Base-by-base conservation (phyloP, 2,329 filamentous ascomycete species). In the Stagonosporopsis tanaceti region DNA sequence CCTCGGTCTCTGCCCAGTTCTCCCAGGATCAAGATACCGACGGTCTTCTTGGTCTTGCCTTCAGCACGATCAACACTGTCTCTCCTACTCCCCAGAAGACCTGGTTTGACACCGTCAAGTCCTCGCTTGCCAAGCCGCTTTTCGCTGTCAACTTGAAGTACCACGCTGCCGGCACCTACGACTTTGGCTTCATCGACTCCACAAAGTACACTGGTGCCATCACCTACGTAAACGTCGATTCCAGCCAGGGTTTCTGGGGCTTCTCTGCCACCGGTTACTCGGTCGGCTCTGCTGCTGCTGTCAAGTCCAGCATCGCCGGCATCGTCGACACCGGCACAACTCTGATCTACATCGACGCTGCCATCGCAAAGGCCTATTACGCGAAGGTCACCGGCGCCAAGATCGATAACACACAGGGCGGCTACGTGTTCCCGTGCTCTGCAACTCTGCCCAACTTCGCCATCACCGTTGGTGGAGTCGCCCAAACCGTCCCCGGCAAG, bases 271-370 rank as follows among this genome's bases (percentile, higher is more conserved):
- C 79, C 24, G 85, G 83, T 20, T 89, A 87, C 76, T 77, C 77
- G 37, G 69, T 89, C 50, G 87, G 85, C 50, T 72, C 72, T 57
- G 70, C 70, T 17, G 47, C 66, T 25, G 63, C 77, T 73, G 76
- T 78, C 53, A 67, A 73, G 35, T 52, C 72, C 44, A 68, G 76
- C 58, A 81, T 86, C 72, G 64, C 72, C 39, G 83, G 81, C 64
- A 90, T 91, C 72, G 85, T 86, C 67, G 89, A 91, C 77, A 91
- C 89, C 2, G 89, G 89, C 51, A 91, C 89, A 53, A 88, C 87
- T 1, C 84, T 91, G 28, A 75, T 90, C 53, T 80, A 89, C 61
- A 75, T 88, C 17, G 84, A 85, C 25, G 71, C 81, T 53, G 63
- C 70, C 30, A 79, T 88, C 57, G 82, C 86, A 61, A 65, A 75